A percentile compares a stretch with the other conserved stretches of the same genome.
Evolutionary conservation across 2,329 filamentous ascomycete species (phyloP).

Genomic region (Alternaria alternata): DNA sequence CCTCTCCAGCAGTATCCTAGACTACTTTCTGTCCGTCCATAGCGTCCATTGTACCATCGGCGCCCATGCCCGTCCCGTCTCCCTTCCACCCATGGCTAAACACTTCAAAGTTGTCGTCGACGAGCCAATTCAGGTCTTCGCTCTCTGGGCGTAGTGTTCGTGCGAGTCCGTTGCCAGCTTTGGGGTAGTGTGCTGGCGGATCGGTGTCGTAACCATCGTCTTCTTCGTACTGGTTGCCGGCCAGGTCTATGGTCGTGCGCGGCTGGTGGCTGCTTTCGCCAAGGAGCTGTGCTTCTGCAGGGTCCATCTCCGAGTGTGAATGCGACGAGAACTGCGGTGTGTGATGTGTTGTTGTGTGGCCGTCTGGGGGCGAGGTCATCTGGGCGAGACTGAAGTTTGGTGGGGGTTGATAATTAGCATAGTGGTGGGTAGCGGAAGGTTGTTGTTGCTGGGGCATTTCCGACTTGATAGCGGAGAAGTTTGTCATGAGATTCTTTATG

Average conservation of each 20-base stretch:
- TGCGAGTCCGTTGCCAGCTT: slow-evolving; percentile 67
- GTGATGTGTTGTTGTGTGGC: slow-evolving; percentile 24
- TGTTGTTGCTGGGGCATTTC: slow-evolving; percentile 10
- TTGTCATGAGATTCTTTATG: slow-evolving; percentile 33
- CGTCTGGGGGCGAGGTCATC: slow-evolving; percentile 43
- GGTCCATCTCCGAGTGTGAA: slow-evolving; percentile 35
- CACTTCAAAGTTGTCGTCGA: slow-evolving; percentile 66
- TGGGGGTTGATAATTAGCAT: slow-evolving; percentile 23
- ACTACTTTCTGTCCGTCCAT: slow-evolving; percentile 25
- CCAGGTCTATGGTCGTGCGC: slow-evolving; percentile 29
- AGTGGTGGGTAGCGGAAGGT: slow-evolving; percentile 8
- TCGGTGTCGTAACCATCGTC: slow-evolving; percentile 64
- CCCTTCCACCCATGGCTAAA: slow-evolving; percentile 62
- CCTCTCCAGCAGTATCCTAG: slow-evolving; percentile 16
- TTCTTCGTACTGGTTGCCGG: slow-evolving; percentile 40
- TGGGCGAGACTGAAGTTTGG: slow-evolving; percentile 14
- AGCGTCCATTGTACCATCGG: slow-evolving; percentile 36
- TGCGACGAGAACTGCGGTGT: slow-evolving; percentile 33
- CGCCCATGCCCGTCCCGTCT: slow-evolving; percentile 43
- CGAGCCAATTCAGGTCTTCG: slow-evolving; percentile 68
- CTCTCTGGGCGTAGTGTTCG: slow-evolving; percentile 62
- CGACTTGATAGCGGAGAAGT: slow-evolving; percentile 20
- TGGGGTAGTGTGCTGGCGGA: slow-evolving; percentile 67
- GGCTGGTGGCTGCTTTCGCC: slow-evolving; percentile 32
- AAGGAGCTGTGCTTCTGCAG: slow-evolving; percentile 46